Base-by-base conservation (phyloP, 345 rosid genomes). In the Ceriops tagal region DNA sequence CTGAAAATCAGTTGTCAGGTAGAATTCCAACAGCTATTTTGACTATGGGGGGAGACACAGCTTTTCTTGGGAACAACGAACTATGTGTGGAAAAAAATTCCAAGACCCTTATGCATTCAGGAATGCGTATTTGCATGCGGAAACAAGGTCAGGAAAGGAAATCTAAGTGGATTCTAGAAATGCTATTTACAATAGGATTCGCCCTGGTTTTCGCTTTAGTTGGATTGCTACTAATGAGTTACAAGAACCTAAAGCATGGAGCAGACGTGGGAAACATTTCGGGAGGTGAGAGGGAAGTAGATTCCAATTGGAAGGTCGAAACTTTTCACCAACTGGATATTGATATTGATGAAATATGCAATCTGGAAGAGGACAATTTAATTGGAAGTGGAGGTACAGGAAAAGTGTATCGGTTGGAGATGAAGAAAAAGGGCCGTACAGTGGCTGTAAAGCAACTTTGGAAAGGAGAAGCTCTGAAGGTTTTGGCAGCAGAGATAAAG, bases 351-450 rank as follows among this genome's bases (percentile, higher is more conserved):
- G 95, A 93, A 52, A 86, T 93, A 26, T 78, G 88, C 28, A 86
- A 82, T 1, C 52, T 91, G 71, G 82, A 86, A 35, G 95, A 88
- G 72, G 83, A 73, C 8, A 82, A 87, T 34, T 70, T 93, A 75
- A 91, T 93, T 1, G 97, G 98, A 62, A 82, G 78, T 52, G 98
- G 98, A 8, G 88, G 95, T 10, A 89, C 96, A 0, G 98, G 98
- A 60, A 91, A 83, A 73, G 98, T 91, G 26, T 91, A 89, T 65
- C 82, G 97, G 11, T 75, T 89, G 27, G 92, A 87, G 60, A 53
- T 89, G 85, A 91, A 85, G 87, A 91, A 84, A 55, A 82, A 80
- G 4, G 77, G 84, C 0, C 71, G 84, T 27, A 82, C 85, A 10
- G 95, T 93, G 11, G 98, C 98, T 0, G 96, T 89, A 51, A 93